These are phyloP conservation scores for Amphibolis antarctica DNA, from an alignment of 106 monocot species.

Conservation along the genomic window DNA sequence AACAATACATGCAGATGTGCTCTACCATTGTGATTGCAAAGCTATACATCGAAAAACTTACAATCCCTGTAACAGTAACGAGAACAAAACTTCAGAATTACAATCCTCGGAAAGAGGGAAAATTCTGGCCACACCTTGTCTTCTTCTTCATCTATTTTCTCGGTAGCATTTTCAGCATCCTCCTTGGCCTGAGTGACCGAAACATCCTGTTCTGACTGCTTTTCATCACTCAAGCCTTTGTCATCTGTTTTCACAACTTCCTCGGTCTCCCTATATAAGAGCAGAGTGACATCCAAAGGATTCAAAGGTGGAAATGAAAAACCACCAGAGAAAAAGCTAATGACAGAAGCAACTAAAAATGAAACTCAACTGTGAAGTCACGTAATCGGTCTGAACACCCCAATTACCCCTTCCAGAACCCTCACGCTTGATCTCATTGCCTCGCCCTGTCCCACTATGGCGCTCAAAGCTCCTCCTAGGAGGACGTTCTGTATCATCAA, in stretches of 20 bases:
- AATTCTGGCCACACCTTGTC: constrained; percentile 7
- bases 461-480: constrained; percentile 57
- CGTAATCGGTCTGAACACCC: constrained; percentile 54
- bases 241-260: constrained; percentile 19
- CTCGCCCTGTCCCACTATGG: constrained; percentile 76
- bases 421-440: constrained; percentile 64
- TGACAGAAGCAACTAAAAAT: too few relatives aligned
- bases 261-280: constrained; percentile 25
- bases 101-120: neutral
- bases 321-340: neutral
- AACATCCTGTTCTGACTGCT: constrained; percentile 7
- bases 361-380: constrained; percentile 36
- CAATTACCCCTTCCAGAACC: constrained; percentile 85
- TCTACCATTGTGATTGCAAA: too few relatives aligned
- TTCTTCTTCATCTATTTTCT: constrained; percentile 12
- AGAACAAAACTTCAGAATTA: neutral
- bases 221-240: constrained; percentile 21
- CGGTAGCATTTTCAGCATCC: neutral
- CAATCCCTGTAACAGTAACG: neutral
- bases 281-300: neutral
- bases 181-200: constrained; percentile 2
- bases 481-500: constrained; percentile 38
- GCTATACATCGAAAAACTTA: neutral
- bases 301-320: too few relatives aligned
- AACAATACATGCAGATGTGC: too few relatives aligned